phyloP scores from a whole-genome alignment of 306 rosid species.

The Luffa acutangula region DNA sequence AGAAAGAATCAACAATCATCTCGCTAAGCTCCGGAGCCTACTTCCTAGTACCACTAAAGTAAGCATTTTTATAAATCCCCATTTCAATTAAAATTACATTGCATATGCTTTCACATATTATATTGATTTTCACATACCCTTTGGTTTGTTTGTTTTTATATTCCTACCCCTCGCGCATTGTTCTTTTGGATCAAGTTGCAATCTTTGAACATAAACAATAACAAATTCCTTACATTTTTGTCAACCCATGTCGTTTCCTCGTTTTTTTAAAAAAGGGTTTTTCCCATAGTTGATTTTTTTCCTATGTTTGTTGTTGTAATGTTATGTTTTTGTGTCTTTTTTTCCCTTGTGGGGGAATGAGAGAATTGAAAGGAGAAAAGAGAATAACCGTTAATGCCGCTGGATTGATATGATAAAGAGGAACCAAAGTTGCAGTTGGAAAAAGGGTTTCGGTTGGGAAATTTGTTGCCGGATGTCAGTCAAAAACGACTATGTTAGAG shows the following conservation, averaged over 20 bases:
- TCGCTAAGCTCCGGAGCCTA: conserved; percentile 76
- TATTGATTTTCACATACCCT: not conserved
- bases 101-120: not conserved
- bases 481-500: not conserved
- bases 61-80: conserved; percentile 20
- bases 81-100: not conserved
- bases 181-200: not conserved
- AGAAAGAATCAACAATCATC: conserved; percentile 93
- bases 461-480: conserved; percentile 7
- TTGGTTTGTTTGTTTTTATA: not conserved
- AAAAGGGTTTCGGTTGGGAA: conserved; percentile 2
- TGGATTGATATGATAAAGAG: conserved; percentile 12
- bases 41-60: conserved; percentile 91
- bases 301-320: not conserved
- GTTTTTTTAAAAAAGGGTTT: not conserved
- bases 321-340: not conserved
- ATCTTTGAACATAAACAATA: not conserved
- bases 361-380: not conserved
- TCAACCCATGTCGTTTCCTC: not conserved
- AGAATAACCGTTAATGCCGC: not conserved
- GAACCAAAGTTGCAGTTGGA: conserved; percentile 10
- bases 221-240: not conserved
- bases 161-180: not conserved
- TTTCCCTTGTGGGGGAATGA: too few species aligned
- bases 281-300: not conserved